Evolutionary conservation across 1,139 yeast genomes (phyloP).

Genomic region (Scheffersomyces cryptocercus): DNA sequence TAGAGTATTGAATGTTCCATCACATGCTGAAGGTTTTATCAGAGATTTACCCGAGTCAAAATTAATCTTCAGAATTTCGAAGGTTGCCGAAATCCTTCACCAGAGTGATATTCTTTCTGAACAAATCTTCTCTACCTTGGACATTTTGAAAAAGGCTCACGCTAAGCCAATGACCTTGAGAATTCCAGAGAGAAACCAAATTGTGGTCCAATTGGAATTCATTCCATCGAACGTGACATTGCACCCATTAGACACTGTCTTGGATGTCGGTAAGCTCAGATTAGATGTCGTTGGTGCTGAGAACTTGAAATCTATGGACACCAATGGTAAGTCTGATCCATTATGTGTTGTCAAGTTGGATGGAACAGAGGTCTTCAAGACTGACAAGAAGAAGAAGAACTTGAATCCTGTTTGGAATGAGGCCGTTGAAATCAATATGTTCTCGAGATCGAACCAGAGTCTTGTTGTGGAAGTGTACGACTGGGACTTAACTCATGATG

Average conservation of each 20-base stretch:
- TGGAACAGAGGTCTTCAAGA: slow-evolving; percentile 54
- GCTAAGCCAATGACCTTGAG: slow-evolving; percentile 46
- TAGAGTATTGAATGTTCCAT: slow-evolving; percentile 35
- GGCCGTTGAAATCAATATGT: slow-evolving; percentile 53
- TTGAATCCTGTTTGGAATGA: slow-evolving; percentile 74
- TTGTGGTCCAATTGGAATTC: slow-evolving; percentile 56
- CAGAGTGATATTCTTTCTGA: slow-evolving; percentile 53
- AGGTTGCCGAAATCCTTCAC: slow-evolving; percentile 46
- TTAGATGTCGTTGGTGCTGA: slow-evolving; percentile 59
- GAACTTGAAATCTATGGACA: slow-evolving; percentile 57
- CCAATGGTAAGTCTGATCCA: slow-evolving; percentile 79
- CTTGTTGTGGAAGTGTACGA: slow-evolving; percentile 57
- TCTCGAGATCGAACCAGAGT: slow-evolving; percentile 59
- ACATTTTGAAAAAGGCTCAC: slow-evolving; percentile 51
- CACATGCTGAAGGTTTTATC: slow-evolving; percentile 59
- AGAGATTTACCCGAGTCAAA: slow-evolving; percentile 69
- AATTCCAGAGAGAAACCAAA: slow-evolving; percentile 42
- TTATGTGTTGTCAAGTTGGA: slow-evolving; percentile 53
- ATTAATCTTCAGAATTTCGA: slow-evolving; percentile 55
- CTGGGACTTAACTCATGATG: slow-evolving; percentile 76
- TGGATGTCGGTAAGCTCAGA: slow-evolving; percentile 64
- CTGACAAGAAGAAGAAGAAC: slow-evolving; percentile 64
- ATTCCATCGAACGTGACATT: slow-evolving; percentile 58
- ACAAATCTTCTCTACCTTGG: slow-evolving; percentile 50
- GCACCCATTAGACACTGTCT: slow-evolving; percentile 59